Percentiles rank a stretch among this genome's conserved stretches.
Conservation (phyloP, 2,329 filamentous ascomycete genomes). For the Cladophialophora yegresii region DNA sequence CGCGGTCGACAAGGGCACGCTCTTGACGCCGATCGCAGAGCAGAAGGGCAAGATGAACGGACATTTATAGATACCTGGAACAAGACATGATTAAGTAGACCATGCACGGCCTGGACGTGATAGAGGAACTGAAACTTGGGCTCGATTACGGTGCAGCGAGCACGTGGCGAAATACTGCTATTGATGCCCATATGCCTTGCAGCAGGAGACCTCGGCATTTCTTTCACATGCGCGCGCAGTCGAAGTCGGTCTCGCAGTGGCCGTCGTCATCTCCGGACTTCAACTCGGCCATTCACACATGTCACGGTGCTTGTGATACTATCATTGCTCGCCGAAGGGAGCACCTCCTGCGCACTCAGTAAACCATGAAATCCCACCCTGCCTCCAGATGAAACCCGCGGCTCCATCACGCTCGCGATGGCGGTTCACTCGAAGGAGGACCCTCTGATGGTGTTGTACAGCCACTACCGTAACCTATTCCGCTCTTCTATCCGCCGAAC, state of each 20-base stretch:
- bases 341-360: background rate
- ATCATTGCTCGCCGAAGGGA: background rate
- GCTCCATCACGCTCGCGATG: conserved; percentile 56
- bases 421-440: conserved; percentile 83
- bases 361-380: conserved; percentile 2
- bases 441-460: conserved; percentile 67
- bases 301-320: background rate
- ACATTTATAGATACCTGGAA: conserved; percentile 18
- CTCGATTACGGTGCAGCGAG: background rate
- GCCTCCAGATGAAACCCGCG: conserved; percentile 8
- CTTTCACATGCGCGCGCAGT: background rate
- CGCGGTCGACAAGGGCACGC: conserved; percentile 58
- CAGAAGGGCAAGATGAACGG: conserved; percentile 49
- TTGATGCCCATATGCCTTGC: background rate
- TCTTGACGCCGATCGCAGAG: conserved; percentile 64
- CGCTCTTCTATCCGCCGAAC: conserved; percentile 60
- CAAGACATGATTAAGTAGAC: background rate
- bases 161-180: background rate
- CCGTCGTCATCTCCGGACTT: background rate
- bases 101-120: background rate
- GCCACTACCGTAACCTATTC: conserved; percentile 53
- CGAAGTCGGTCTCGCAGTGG: too few relatives aligned
- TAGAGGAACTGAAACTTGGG: too few relatives aligned
- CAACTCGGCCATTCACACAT: conserved; percentile 3
- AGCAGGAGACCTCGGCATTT: conserved; percentile 4